Conservation (phyloP, 2,329 filamentous ascomycete species). For the Sclerotinia trifoliorum region DNA sequence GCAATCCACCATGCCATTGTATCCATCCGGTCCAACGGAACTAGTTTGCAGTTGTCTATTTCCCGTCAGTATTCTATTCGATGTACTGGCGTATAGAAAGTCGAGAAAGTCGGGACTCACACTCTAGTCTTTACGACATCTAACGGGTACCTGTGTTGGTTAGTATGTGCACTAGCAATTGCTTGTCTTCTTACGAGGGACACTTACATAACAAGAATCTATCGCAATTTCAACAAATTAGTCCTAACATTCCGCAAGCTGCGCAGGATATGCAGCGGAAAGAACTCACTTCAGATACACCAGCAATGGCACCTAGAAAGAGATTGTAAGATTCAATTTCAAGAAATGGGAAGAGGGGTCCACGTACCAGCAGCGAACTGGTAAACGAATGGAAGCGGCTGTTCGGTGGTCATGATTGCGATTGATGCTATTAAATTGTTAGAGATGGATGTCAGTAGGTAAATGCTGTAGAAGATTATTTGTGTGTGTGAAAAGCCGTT, state of each 20-base stretch:
- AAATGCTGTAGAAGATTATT: background rate
- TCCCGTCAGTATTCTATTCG: slow-evolving; percentile 24
- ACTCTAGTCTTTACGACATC: slow-evolving; percentile 98
- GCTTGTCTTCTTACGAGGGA: slow-evolving; percentile 21
- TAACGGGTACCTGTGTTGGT: slow-evolving; percentile 79
- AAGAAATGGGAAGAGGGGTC: slow-evolving; percentile 27
- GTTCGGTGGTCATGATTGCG: slow-evolving; percentile 61
- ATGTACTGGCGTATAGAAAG: background rate
- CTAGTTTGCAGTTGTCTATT: slow-evolving; percentile 82
- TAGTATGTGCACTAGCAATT: slow-evolving; percentile 19
- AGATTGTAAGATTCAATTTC: slow-evolving; percentile 36
- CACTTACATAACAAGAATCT: slow-evolving; percentile 85
- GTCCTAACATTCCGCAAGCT: background rate
- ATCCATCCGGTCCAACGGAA: slow-evolving; percentile 76
- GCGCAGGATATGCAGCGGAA: background rate
- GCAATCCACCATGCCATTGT: slow-evolving; percentile 98
- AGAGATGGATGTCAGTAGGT: background rate
- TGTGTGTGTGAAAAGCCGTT: background rate
- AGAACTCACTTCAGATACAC: slow-evolving; percentile 85
- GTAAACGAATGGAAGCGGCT: slow-evolving; percentile 88
- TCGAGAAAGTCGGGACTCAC: slow-evolving; percentile 52
- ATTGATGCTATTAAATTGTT: slow-evolving; percentile 9
- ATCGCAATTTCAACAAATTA: slow-evolving; percentile 35
- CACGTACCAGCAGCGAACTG: slow-evolving; percentile 84
- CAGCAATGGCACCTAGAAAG: slow-evolving; percentile 77